Evolutionary conservation across 495 filamentous ascomycete genomes (phyloP).

Genomic region (Glutinoglossum americanum): DNA sequence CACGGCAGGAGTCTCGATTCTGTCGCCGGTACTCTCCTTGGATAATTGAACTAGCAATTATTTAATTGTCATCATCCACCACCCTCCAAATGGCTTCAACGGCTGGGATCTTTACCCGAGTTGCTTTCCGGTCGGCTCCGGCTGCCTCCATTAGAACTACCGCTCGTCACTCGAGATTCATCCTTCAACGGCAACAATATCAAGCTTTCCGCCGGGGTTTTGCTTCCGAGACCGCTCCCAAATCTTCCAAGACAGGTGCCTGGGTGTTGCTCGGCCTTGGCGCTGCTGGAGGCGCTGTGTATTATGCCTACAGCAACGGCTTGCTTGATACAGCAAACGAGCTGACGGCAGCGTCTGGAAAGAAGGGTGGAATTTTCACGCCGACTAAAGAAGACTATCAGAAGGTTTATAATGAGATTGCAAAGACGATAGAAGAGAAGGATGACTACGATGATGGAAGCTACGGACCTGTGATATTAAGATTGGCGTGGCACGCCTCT

Average conservation of each 20-base stretch:
- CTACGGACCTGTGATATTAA: conserved; percentile 76
- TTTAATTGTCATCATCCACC: too few relatives aligned
- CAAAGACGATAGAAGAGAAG: conserved; percentile 55
- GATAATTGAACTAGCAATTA: too few relatives aligned
- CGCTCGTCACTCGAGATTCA: conserved; percentile 33
- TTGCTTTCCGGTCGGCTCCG: conserved; percentile 27
- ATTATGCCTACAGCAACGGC: conserved; percentile 34
- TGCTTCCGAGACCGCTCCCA: conserved; percentile 39
- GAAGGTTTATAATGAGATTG: conserved; percentile 83
- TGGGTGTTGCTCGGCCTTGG: conserved; percentile 34
- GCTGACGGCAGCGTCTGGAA: conserved; percentile 10
- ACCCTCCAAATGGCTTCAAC: conserved; percentile 27
- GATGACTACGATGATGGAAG: conserved; percentile 94
- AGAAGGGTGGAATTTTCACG: conserved; percentile 35
- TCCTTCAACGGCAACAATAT: conserved; percentile 34
- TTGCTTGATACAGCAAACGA: conserved; percentile 11
- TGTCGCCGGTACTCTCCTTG: too few relatives aligned
- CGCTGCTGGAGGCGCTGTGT: conserved; percentile 41
- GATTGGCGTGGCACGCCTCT: conserved; percentile 39
- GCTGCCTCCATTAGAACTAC: conserved; percentile 25
- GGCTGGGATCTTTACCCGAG: conserved; percentile 28
- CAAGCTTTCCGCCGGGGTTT: conserved; percentile 54
- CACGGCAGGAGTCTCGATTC: too few relatives aligned
- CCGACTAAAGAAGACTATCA: conserved; percentile 81
- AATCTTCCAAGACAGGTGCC: conserved; percentile 27